phyloP scores from a whole-genome alignment of 2,329 filamentous ascomycete species.

The Colletotrichum godetiae region DNA sequence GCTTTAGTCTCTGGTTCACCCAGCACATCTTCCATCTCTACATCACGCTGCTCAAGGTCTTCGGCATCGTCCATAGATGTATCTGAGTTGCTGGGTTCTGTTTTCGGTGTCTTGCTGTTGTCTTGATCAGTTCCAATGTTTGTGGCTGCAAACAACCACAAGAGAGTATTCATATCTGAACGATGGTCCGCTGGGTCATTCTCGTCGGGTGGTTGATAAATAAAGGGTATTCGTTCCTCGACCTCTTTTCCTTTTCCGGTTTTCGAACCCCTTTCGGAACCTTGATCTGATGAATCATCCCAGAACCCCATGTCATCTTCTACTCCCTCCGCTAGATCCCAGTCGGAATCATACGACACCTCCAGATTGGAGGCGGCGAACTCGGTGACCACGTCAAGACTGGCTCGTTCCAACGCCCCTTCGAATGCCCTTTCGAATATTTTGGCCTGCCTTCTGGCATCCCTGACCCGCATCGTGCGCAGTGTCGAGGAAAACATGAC shows the following conservation, averaged over 20 bases:
- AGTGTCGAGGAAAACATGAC: background rate
- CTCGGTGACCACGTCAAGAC: conserved; percentile 45
- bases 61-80: background rate
- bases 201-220: background rate
- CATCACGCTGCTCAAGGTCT: background rate
- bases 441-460: background rate
- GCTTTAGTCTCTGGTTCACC: background rate
- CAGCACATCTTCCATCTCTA: background rate
- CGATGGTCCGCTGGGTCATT: background rate
- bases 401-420: background rate
- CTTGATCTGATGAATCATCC: background rate
- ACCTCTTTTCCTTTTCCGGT: background rate
- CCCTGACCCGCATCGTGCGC: background rate
- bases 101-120: background rate
- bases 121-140: background rate
- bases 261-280: background rate
- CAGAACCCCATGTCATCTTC: too few relatives aligned
- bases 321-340: background rate
- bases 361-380: background rate
- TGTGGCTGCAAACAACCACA: background rate
- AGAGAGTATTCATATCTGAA: background rate
- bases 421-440: background rate
- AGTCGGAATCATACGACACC: background rate
- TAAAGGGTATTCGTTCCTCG: background rate
- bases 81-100: background rate